Conservation (phyloP, 2,329 filamentous ascomycete genomes). For the Diaporthe sp. region DNA sequence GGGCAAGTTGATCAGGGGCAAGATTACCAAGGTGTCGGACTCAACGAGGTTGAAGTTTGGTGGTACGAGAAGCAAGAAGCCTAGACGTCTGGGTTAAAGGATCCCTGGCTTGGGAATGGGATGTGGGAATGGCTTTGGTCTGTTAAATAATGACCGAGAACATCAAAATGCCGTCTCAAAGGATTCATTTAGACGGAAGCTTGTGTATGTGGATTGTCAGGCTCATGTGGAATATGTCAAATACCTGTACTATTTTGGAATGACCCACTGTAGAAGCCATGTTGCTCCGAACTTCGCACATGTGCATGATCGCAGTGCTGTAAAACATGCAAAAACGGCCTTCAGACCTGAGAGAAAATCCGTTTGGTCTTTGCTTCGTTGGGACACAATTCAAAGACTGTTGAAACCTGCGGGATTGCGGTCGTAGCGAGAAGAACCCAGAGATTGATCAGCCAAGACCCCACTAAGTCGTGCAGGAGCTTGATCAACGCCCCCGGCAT, state of each 20-base stretch:
- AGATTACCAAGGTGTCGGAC: conserved; percentile 87
- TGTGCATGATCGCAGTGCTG: neutral
- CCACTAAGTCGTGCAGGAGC: conserved; percentile 34
- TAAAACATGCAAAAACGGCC: neutral
- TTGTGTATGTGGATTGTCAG: neutral
- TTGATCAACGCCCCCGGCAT: conserved; percentile 2
- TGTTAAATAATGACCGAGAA: neutral
- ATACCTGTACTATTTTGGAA: neutral
- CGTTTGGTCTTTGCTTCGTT: neutral
- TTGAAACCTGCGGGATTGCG: neutral
- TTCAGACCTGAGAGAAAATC: neutral
- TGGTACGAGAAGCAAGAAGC: conserved; percentile 87
- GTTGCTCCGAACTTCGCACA: too few relatives aligned
- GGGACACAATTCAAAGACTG: too few relatives aligned
- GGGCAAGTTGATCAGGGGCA: conserved; percentile 79
- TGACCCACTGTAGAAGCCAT: neutral
- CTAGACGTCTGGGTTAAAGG: conserved; percentile 80
- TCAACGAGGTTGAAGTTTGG: conserved; percentile 94
- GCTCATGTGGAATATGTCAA: neutral
- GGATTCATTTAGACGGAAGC: neutral
- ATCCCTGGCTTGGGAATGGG: neutral
- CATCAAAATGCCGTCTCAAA: neutral
- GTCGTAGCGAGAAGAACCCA: neutral
- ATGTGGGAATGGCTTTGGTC: neutral
- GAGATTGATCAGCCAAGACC: conserved; percentile 38